Conservation (phyloP, 192 early-diverging fungal species). For the Dimargaris verticillata region DNA sequence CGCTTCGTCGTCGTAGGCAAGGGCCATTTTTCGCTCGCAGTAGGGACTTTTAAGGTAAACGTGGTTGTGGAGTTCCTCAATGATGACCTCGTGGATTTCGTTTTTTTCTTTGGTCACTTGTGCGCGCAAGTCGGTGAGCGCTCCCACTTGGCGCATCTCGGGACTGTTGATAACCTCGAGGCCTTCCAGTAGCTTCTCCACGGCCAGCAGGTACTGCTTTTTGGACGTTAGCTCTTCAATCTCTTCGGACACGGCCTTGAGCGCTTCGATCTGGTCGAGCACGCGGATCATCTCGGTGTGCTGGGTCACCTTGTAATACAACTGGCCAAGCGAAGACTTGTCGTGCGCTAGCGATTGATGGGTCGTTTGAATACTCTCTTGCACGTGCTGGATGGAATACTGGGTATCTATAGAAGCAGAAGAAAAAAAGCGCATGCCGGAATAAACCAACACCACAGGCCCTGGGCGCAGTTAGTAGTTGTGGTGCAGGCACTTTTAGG, state of each 20-base stretch:
- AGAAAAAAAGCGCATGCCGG: not conserved
- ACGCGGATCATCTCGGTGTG: constrained; percentile 62
- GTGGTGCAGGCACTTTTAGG: not conserved
- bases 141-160: constrained; percentile 51
- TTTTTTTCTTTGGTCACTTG: constrained; percentile 37
- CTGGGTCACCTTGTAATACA: constrained; percentile 59
- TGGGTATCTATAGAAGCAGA: constrained; percentile 29
- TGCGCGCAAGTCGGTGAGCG: constrained; percentile 44
- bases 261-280: constrained; percentile 56
- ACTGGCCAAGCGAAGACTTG: constrained; percentile 43
- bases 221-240: constrained; percentile 35
- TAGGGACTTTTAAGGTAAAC: constrained; percentile 64
- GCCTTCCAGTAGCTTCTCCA: constrained; percentile 41
- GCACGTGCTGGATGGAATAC: constrained; percentile 40
- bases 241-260: constrained; percentile 46
- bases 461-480: not conserved
- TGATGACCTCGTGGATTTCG: constrained; percentile 36
- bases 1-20: constrained; percentile 22
- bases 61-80: constrained; percentile 64
- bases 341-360: constrained; percentile 44
- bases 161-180: constrained; percentile 41
- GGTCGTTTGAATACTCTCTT: constrained; percentile 41
- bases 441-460: not conserved
- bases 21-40: constrained; percentile 36
- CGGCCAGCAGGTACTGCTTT: constrained; percentile 54